Evolutionary conservation across 1,284 basidiomycete species (phyloP), one percentile per base, ranked within the genome.

Genomic region (Papiliotrema nemorosa): DNA sequence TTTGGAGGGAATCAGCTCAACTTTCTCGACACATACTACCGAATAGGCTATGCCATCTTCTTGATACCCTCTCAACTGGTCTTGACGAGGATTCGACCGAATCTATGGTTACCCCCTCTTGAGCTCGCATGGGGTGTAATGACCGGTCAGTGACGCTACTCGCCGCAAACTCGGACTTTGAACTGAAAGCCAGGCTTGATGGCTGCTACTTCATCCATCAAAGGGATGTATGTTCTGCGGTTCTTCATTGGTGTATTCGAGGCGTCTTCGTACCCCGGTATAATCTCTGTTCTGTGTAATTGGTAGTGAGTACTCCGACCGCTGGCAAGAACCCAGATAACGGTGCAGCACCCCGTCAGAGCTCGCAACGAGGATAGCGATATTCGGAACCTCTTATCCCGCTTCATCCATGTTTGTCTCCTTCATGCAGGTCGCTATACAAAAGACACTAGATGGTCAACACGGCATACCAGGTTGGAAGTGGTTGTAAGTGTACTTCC

Each of bases 401-500:
- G 61, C 52, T 6, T 55, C 63, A n/a, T 57, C 58, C 25, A 63
- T 66, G 49, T 63, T 66, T 38, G 61, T 63, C 14, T 55, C 52
- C 16, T 62, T 58, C 1, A 45, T 60, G 6, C 53, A 78, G 69
- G 77, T 75, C 0, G 64, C 64, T 6, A 77, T 78, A 6, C 76
- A 78, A 50, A 73, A 72, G 22, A 76, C 74, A 0, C 54, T 80
- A 49, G 76, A 80, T 45, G 75, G 73, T n/a, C 62, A 65, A 1
- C 58, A 70, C 44, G 78, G 78, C 0, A 53, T 80, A 3, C 67
- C 76, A 0, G 79, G 79, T 3, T 81, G 79, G 79, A 72, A 76
- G 63, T 81, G 67, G 67, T 64, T 64, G 52, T 63, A 65, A 43
- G 34, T 42, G n/a, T 9, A 53, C 22, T 3, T 20, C 44, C 26